Percentiles rank a stretch among this genome's conserved stretches.
Conservation (phyloP, 2,329 filamentous ascomycete species). For the Cadophora gregata region DNA sequence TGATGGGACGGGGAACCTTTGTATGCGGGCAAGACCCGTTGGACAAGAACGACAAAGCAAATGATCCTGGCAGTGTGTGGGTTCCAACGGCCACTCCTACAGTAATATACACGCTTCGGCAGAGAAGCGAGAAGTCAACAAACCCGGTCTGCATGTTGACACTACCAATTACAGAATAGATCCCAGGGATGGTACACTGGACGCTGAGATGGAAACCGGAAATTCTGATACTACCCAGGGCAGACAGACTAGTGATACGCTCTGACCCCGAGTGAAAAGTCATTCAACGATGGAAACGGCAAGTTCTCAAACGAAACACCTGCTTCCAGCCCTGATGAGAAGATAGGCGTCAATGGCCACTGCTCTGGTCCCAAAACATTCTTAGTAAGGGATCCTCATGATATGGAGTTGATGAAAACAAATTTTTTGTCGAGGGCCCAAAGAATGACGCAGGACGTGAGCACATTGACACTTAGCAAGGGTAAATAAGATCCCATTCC, state of each 20-base stretch:
- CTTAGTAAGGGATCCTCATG: background rate
- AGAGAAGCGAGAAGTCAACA: constrained; percentile 7
- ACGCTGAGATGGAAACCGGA: background rate
- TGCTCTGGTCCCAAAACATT: background rate
- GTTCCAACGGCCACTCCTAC: background rate
- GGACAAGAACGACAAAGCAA: background rate
- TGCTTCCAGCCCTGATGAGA: background rate
- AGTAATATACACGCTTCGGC: background rate
- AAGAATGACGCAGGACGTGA: background rate
- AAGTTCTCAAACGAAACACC: background rate
- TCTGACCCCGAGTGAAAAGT: background rate
- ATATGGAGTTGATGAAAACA: background rate
- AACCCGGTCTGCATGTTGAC: background rate
- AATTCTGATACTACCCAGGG: background rate
- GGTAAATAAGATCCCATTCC: background rate
- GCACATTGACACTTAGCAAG: background rate
- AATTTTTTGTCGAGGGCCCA: background rate
- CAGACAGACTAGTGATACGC: background rate
- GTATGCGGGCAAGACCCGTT: background rate
- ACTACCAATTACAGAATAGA: background rate
- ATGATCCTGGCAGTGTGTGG: background rate
- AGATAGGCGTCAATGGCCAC: background rate
- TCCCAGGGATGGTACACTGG: background rate
- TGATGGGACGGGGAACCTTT: background rate
- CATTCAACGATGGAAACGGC: background rate